Conservation (phyloP, 2,329 filamentous ascomycete species). For the Acarospora socialis region DNA sequence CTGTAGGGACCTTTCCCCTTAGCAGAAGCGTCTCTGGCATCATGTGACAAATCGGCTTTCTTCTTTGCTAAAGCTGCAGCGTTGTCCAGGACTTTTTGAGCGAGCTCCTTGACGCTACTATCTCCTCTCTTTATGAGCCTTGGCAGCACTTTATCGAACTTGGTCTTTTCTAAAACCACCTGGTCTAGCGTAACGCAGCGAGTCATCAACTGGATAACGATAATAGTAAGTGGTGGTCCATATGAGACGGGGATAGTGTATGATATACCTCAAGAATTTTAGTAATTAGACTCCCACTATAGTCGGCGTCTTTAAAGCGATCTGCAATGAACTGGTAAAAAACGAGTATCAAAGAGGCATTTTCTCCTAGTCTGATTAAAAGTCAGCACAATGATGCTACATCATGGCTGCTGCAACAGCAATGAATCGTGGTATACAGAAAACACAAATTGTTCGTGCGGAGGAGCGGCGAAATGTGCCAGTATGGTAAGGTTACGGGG, state of each 20-base stretch:
- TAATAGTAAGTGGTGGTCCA: conserved; percentile 12
- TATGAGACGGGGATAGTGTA: background rate
- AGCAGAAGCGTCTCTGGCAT: conserved; percentile 23
- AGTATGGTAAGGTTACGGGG: no score
- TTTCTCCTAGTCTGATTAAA: conserved; percentile 32
- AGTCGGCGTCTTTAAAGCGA: conserved; percentile 33
- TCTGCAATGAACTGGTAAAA: conserved; percentile 35
- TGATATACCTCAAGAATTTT: conserved; percentile 31
- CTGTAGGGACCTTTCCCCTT: background rate
- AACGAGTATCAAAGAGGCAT: conserved; percentile 31
- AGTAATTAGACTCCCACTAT: conserved; percentile 29
- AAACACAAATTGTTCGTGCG: no score
- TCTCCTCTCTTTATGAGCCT: conserved; percentile 45
- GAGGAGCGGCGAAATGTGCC: no score
- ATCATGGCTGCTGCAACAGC: no score
- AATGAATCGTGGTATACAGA: no score
- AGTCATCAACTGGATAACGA: conserved; percentile 33
- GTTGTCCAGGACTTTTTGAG: conserved; percentile 40
- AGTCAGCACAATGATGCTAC: no score
- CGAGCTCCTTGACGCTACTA: conserved; percentile 39
- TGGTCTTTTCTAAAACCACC: conserved; percentile 44
- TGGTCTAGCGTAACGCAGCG: conserved; percentile 43
- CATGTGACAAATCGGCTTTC: conserved; percentile 25
- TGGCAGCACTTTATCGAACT: conserved; percentile 42
- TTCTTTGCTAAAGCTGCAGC: conserved; percentile 30